Conservation (phyloP, 352 stramenopile genomes). For the Globisporangium paddicum region DNA sequence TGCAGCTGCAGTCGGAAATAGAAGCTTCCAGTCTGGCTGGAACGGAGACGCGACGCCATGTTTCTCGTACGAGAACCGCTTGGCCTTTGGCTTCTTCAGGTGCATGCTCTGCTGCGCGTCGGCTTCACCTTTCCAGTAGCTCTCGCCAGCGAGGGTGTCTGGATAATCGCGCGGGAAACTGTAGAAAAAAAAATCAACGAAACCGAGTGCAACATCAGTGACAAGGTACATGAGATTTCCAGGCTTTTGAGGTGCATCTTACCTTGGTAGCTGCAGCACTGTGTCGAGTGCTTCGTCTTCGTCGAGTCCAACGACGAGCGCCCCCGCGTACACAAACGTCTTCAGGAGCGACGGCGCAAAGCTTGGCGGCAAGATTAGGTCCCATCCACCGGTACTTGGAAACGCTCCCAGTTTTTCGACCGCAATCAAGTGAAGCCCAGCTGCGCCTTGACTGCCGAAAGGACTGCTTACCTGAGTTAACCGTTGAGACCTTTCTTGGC, state of each 20-base stretch:
- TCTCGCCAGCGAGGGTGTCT: slow-evolving; percentile 46
- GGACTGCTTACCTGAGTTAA: not conserved
- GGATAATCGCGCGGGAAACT: slow-evolving; percentile 82
- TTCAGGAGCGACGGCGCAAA: slow-evolving; percentile 54
- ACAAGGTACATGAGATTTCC: too few relatives aligned
- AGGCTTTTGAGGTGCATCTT: not conserved
- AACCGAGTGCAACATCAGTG: not conserved
- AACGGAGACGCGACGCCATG: slow-evolving; percentile 52
- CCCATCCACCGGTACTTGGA: slow-evolving; percentile 50
- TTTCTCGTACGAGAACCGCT: slow-evolving; percentile 65
- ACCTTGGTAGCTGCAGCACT: slow-evolving; percentile 44
- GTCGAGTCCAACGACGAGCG: slow-evolving; percentile 65
- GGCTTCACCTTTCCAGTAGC: slow-evolving; percentile 47
- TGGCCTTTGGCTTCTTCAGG: slow-evolving; percentile 57
- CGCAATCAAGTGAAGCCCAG: slow-evolving; percentile 43
- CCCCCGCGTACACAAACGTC: slow-evolving; percentile 52
- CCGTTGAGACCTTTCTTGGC: slow-evolving; percentile 12
- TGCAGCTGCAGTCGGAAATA: slow-evolving; percentile 25
- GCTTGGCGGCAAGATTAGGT: slow-evolving; percentile 45
- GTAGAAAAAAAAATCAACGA: slow-evolving; percentile 7
- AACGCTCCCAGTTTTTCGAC: slow-evolving; percentile 40
- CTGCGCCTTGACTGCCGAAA: not conserved
- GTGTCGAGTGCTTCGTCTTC: slow-evolving; percentile 62
- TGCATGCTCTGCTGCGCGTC: slow-evolving; percentile 19
- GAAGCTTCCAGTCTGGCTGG: slow-evolving; percentile 45